Percentiles rank a stretch among this genome's conserved stretches.
Conservation (phyloP, 2,329 filamentous ascomycete species). For the Paecilomyces fulvus region DNA sequence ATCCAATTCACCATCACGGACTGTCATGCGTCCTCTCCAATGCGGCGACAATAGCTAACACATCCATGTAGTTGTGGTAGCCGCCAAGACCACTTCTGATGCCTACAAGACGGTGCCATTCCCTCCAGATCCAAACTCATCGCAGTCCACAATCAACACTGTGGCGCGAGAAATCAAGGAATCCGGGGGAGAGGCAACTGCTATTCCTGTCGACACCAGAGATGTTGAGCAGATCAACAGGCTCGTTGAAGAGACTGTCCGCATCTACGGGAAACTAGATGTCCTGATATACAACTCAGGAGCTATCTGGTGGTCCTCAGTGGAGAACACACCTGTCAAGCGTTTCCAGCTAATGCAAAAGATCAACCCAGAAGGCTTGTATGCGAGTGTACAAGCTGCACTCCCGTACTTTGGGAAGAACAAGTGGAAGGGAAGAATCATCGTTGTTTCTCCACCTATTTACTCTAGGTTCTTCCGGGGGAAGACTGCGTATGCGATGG, state of each 20-base stretch:
- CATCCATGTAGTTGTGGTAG: slow-evolving; percentile 56
- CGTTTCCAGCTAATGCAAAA: slow-evolving; percentile 72
- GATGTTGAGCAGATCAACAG: slow-evolving; percentile 51
- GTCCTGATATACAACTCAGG: slow-evolving; percentile 75
- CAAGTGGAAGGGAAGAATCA: slow-evolving; percentile 53
- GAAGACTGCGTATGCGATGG: slow-evolving; percentile 74
- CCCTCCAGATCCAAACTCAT: slow-evolving; percentile 68
- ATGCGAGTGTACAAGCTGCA: slow-evolving; percentile 59
- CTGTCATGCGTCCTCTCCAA: background rate
- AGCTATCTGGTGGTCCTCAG: slow-evolving; percentile 75
- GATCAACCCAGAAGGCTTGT: slow-evolving; percentile 68
- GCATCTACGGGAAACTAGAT: slow-evolving; percentile 57
- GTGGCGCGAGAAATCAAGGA: slow-evolving; percentile 65
- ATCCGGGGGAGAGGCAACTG: slow-evolving; percentile 54
- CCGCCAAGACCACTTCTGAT: slow-evolving; percentile 66
- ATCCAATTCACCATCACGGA: no score
- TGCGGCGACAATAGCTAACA: background rate
- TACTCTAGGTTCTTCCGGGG: slow-evolving; percentile 78
- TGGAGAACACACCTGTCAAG: slow-evolving; percentile 63
- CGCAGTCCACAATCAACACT: slow-evolving; percentile 68
- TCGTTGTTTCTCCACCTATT: slow-evolving; percentile 77
- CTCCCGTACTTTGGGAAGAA: slow-evolving; percentile 57
- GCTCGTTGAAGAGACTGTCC: slow-evolving; percentile 52
- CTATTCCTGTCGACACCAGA: slow-evolving; percentile 63
- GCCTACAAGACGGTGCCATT: slow-evolving; percentile 50